Base-by-base conservation (phyloP, 2,329 filamentous ascomycete species). In the Calonectria pauciramosa region DNA sequence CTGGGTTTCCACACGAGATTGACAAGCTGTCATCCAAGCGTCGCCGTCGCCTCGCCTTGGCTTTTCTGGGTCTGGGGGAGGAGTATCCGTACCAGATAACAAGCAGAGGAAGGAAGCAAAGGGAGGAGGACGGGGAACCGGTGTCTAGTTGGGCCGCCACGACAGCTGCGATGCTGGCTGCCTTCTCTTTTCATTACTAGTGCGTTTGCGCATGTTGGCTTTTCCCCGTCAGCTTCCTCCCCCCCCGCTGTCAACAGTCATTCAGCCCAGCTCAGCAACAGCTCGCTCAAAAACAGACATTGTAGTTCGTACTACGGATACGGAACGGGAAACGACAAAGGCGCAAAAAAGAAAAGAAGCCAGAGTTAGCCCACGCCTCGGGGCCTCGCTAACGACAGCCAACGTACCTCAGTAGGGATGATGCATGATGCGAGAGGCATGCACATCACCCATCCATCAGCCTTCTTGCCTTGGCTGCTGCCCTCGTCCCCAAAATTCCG, bases 341-440 rank as follows among this genome's bases (percentile, higher is more conserved):
- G 28, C 56, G 26, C 20, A 11, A 38, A 26, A 20, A 32, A n/a
- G 56, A 41, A 63, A 63, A 30, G 23, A 63, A 10, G 34, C 34
- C 56, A 38, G 47, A 49, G 41, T 28, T 23, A 49, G 23, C 26
- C 41, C 60, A 65, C 38, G 18, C 60, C 60, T 49, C 5, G 41
- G 56, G 56, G 60, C 60, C 60, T 30, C 38, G 60, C 56, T 63
- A 63, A 65, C 60, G 41, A 41, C 60, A 65, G 41, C 60, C 41
- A 65, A 49, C 60, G 60, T 28, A 30, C 26, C 60, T 44, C 10
- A 49, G 41, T 18, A 65, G 38, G 60, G 60, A 49, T 65, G 41
- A 65, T 65, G 60, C 60, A 65, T 65, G 60, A 23, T 65, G 60
- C 60, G 38, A 65, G 26, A 65, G 41, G 60, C 44, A 65, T 65